Conservation (phyloP, 176 grass and related monocot genomes). For the Pharus latifolius region DNA sequence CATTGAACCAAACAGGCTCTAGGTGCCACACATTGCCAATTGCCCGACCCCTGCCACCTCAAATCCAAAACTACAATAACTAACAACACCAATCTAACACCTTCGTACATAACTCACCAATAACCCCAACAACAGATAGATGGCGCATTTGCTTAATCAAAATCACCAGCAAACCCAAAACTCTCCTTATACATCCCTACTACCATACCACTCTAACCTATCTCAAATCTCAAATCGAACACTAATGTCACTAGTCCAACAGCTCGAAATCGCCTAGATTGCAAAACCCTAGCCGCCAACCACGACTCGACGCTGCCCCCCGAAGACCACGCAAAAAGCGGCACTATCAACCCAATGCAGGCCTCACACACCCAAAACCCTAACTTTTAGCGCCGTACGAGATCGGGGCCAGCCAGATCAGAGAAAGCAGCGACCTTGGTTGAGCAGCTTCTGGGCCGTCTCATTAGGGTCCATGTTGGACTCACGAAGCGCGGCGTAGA, state of each 20-base stretch:
- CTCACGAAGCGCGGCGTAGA: conserved; percentile 62
- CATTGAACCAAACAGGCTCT: too few species aligned
- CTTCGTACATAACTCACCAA: too few species aligned
- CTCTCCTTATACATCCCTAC: neutral
- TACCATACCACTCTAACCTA: neutral
- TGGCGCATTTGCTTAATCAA: neutral
- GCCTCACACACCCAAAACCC: neutral
- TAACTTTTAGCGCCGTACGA: conserved; percentile 4
- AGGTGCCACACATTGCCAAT: neutral
- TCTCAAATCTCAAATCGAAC: neutral
- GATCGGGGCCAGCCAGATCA: conserved; percentile 13
- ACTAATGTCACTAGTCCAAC: neutral
- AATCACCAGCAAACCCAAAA: neutral
- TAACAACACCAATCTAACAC: neutral
- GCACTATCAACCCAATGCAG: conserved; percentile 9
- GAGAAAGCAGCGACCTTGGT: conserved; percentile 41
- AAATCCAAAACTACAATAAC: neutral
- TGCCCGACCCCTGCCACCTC: neutral
- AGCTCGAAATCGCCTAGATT: neutral
- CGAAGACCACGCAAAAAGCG: neutral
- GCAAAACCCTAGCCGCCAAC: conserved; percentile 28
- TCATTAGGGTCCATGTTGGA: conserved; percentile 93
- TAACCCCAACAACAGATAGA: neutral
- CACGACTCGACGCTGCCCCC: neutral
- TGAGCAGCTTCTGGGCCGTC: conserved; percentile 82